Base-by-base conservation (phyloP, 2,329 filamentous ascomycete species). In the Phaeosphaeriaceae sp. region DNA sequence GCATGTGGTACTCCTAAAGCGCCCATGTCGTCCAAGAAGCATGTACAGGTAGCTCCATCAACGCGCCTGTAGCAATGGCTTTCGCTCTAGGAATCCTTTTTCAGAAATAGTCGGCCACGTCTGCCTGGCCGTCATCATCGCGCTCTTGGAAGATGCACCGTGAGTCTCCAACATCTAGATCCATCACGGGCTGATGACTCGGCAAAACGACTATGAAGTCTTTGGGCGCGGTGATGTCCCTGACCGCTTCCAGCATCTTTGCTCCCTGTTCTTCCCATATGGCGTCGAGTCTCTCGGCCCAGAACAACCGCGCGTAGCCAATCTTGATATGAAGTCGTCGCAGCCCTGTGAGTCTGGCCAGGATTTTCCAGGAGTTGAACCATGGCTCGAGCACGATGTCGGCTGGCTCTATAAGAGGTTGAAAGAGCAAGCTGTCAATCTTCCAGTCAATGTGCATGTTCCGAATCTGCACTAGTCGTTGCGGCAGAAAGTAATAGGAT, bases 131-230 rank as follows among this genome's bases (percentile, higher is more conserved):
- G 4, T 21, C 19, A 11, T 21, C 19, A 2, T 56, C 36, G 46
- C 27, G 48, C 19, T 21, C 21, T 45, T 53, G 22, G 7, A 67
- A 60, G 11, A 56, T 15, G 27, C 63, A 65, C 21, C 48, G 57
- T 3, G 66, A 66, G 3, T 54, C 25, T 13, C 61, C 61, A 22
- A 62, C 6, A 17, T 67, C 58, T 3, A 65, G 24, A 22, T 54
- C 50, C 1, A 54, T 61, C 6, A 60, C 59, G 36, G 62, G 65
- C 33, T 51, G 54, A 42, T 51, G 61, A 46, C 58, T 56, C 9
- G 68, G 66, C 48, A 71, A 58, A 17, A 52, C 56, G 11, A 71
- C 31, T 13, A 65, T 54, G 45, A 70, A 71, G 13, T 58, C 47
- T 6, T 25, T 25, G 1, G 60, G 63, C 11, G 53, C 55, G 13